Percentiles rank a stretch among this genome's conserved stretches.
Evolutionary conservation across 2,329 filamentous ascomycete genomes (phyloP).

Genomic region (Trichoderma brevicompactum): DNA sequence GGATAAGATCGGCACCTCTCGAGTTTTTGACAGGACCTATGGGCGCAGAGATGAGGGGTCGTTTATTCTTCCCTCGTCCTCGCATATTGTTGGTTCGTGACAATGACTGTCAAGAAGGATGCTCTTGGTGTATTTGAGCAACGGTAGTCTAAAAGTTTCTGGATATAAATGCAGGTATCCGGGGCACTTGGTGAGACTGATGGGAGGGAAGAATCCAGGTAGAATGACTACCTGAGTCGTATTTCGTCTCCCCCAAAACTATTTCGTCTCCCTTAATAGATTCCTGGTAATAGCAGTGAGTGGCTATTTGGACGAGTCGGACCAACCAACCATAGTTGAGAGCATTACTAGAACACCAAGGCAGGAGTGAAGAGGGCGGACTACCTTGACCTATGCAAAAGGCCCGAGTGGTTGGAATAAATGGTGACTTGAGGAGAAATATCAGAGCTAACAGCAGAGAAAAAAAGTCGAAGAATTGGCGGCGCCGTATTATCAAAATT

Average conservation of each 20-base stretch:
- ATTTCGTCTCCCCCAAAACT: background rate
- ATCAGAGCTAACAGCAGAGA: no score
- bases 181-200: background rate
- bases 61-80: constrained; percentile 32
- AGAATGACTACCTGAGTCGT: background rate
- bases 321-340: background rate
- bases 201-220: background rate
- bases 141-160: background rate
- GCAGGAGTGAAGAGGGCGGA: background rate
- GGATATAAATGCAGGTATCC: background rate
- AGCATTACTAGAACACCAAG: background rate
- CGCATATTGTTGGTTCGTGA: constrained; percentile 9
- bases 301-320: background rate
- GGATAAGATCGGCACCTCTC: constrained; percentile 42
- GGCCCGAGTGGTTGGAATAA: no score
- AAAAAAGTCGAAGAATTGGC: background rate
- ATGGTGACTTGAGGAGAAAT: no score
- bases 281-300: background rate
- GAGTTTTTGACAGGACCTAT: constrained; percentile 46
- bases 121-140: background rate
- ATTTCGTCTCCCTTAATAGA: background rate
- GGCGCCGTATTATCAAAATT: background rate
- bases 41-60: constrained; percentile 43
- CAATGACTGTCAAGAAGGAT: background rate
- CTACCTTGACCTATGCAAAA: background rate